Base-by-base conservation (phyloP, 108 stramenopile species). In the Pseudonitzschia multiseries region DNA sequence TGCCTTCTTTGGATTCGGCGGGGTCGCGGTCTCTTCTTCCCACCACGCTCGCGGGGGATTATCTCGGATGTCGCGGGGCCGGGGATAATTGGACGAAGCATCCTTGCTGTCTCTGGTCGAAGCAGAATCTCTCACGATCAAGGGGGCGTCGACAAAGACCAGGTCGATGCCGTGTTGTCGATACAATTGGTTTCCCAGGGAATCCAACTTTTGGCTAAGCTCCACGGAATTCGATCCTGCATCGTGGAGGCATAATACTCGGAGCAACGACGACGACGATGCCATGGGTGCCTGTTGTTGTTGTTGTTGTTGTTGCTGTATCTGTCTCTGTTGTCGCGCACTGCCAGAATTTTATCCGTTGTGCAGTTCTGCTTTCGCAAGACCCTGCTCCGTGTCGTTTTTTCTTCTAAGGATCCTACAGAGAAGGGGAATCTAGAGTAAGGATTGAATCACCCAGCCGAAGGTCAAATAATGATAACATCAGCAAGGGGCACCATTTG, bases 241-340 rank as follows among this genome's bases (percentile, higher is more conserved):
- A 54, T 90, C 86, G 73, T 95, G 94, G 50, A 93, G 84, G 71
- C 89, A 90, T 3, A 95, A 84, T 32, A 95, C 87, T 56, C 90
- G 82, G 68, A 94, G 84, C 43, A 50, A 31, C 18, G 72, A 67
- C 36, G 65, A 43, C n/a, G 60, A 73, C 61, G 62, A 46, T 44
- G 59, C 46, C 46, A 48, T 48, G 8, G 42, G 10, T 48, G 13
- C 13, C 12, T 14, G 56, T 57, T 18, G 53, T 48, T 50, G 9
- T 22, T 17, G 14, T 13, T 66, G 33, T 5, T 54, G 22, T 8
- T 54, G 36, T 5, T 36, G 36, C 36, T 36, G 36, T 36, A 36
- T 36, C 36, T 36, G 36, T 6, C 2, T 36, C 6, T 5, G 36
- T 2, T 36, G 36, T 6, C 6, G 36, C 2, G 2, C 36, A 5